Base-by-base conservation (phyloP, 2,329 filamentous ascomycete species). In the Myriangium duriaei region DNA sequence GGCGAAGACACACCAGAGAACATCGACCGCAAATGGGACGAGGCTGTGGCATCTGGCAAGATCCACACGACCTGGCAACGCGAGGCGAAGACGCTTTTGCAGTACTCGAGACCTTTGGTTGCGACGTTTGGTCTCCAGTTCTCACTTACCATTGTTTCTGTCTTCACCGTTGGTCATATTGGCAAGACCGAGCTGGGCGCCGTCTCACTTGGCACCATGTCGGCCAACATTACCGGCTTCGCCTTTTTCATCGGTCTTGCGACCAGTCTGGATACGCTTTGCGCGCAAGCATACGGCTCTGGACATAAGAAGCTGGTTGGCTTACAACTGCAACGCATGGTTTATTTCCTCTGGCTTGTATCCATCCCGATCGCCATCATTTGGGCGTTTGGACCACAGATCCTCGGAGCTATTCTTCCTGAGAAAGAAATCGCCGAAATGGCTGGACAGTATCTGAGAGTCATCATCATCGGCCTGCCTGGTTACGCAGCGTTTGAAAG, bases 1-100 rank as follows among this genome's bases (percentile, higher is more conserved):
- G 61, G 65, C 14, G 61, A 61, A 19, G 64, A 63, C 40, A 61
- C 67, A 7, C 44, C 47, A 3, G 72, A 74, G 32, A 65, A 71
- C 26, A 64, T 86, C 30, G 74, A 80, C 47, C 69, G 75, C 49
- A 79, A 82, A 54, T 92, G 84, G 84, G 79, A 87, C 45, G 80
- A 85, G 44, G 87, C 86, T 1, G 81, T 95, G 9, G 73, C 74
- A 0, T 74, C 81, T 0, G 84, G 86, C 7, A 73, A 76, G 53
- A 86, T 95, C 47, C 78, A 79, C 39, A 94, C 87, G 4, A 92
- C 85, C 4, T 95, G 86, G 86, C 78, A 81, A 58, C 75, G 86
- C 46, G 87, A 96, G 65, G 71, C 81, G 29, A 85, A 86, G 62
- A 87, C 86, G 1, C 69, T 95, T 6, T 64, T 31, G 10, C 70